Evolutionary conservation across 805 yeast genomes (phyloP), one percentile per base, ranked within the genome.

Genomic region (Candida oleophila): DNA sequence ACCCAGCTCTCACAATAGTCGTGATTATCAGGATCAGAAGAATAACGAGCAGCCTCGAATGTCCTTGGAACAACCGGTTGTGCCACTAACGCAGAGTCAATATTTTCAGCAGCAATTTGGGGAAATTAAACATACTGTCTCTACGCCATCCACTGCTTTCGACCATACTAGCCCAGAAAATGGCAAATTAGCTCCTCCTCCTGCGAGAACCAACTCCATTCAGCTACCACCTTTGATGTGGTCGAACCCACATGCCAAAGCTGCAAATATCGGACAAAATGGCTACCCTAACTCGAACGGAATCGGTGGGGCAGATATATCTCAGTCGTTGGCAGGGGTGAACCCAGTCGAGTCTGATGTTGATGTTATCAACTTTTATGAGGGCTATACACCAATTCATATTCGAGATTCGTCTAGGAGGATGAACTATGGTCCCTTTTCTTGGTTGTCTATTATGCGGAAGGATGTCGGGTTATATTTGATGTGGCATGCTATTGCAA

Each of bases 351-450:
- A 50, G 19, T 43, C 57, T 34, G 38, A 57, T 2, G 57, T 67
- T 18, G 80, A 74, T 11, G 47, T 48, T 1, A 62, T 80, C 4
- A 68, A 75, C 44, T 64, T 79, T 30, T 74, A 68, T 49, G 61
- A 60, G 0, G 77, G 76, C 1, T 68, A 68, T 51, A 51, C 70
- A 3, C 75, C 85, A 0, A 65, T 78, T 45, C 60, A 71, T 43
- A 49, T 69, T 15, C 67, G 66, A 22, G 71, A 67, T 42, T 62
- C 72, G 3, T 45, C 56, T 12, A 60, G 79, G 38, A 60, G 74
- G 28, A 68, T 69, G 48, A 72, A 73, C 52, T 74, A 71, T 58
- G 86, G 85, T 1, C 81, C 85, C 0, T 66, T 79, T 32, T 60
- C 82, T 1, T 75, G 81, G 74, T 52, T 74, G 3, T 61, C 84